A percentile compares a stretch with the other conserved stretches of the same genome.
phyloP scores from a whole-genome alignment of 208 protist genomes.

The Leishmania guyanensis region DNA sequence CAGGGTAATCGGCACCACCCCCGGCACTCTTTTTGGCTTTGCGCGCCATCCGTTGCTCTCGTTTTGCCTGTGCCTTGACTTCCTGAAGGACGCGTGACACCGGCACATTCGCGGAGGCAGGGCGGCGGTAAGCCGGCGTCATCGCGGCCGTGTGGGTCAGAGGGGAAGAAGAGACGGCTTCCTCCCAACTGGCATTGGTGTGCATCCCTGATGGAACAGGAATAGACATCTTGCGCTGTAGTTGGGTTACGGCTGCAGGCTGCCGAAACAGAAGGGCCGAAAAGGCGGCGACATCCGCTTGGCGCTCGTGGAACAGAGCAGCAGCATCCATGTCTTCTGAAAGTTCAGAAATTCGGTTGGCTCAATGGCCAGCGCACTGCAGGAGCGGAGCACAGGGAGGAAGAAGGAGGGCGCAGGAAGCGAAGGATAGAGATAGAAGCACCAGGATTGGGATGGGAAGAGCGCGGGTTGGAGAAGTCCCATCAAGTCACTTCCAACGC shows the following conservation, averaged over 20 bases:
- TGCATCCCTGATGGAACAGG: not conserved
- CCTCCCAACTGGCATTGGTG: not conserved
- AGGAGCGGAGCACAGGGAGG: not conserved
- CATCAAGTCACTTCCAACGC: not conserved
- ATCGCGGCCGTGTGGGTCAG: not conserved
- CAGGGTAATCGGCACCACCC: not conserved
- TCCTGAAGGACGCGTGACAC: conserved; percentile 48
- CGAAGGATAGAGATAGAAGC: not conserved
- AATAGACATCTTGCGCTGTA: not conserved
- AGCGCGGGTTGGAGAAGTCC: not conserved
- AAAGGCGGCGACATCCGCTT: conserved; percentile 21
- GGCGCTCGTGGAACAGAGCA: conserved; percentile 15
- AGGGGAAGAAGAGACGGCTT: not conserved
- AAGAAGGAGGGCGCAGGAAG: not conserved
- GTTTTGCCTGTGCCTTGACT: conserved; percentile 22
- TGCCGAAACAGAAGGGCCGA: conserved; percentile 5
- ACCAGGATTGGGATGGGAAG: not conserved
- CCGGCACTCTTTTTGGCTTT: not conserved
- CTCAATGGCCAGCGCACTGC: not conserved
- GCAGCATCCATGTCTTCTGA: conserved; percentile 11
- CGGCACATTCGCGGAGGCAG: conserved; percentile 67
- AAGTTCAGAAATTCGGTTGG: not conserved
- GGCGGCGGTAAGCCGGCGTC: conserved; percentile 55
- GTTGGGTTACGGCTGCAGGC: not conserved
- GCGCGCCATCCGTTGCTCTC: not conserved